Evolutionary conservation across 495 filamentous ascomycete species (phyloP), one percentile per base, ranked within the genome.

Genomic region (Barbatosphaeria neglecta): DNA sequence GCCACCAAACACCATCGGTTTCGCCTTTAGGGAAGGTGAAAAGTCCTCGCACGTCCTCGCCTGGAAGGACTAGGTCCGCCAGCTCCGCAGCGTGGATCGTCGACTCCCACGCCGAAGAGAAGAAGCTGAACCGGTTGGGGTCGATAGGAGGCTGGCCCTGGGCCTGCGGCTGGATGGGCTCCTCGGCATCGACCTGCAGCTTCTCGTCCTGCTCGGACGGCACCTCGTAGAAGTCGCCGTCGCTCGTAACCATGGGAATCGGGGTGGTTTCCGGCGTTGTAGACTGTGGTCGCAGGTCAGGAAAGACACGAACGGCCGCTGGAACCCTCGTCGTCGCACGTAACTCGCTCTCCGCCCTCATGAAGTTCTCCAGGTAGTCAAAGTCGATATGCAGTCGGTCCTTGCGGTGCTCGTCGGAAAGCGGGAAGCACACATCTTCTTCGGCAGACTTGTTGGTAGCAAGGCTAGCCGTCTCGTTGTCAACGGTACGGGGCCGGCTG

Each of bases 81-180:
- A 98, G 71, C 49, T 92, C 86, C 1, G 86, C 75, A 22, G 92
- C 87, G 56, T 96, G 88, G 44, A 97, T 84, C 5, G 88, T 93
- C 25, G 84, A 83, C 56, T 96, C 88, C 55, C 86, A 81, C 25
- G 90, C 86, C 0, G 93, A 95, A 0, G 88, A 95, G 65, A 98
- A 98, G 65, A 97, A 96, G 47, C 87, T 90, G 63, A 92, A 96
- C 0, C 90, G 80, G 60, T 79, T 86, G 15, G 75, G 78, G 49
- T 85, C 78, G 13, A 64, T 45, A 20, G 62, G 55, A 35, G 58
- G 52, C 38, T 59, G 59, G 2, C 42, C 48, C 25, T 55, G 66
- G 13, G 53, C 56, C n/a, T 31, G 16, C 6, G 41, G 43, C 43
- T 50, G 56, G 33, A 37, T 54, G 16, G 51, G 22, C 3, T 50